Evolutionary conservation across 202 grass and related monocot genomes (phyloP), one percentile per base, ranked within the genome.

Genomic region (Schoenoplectus triqueter): DNA sequence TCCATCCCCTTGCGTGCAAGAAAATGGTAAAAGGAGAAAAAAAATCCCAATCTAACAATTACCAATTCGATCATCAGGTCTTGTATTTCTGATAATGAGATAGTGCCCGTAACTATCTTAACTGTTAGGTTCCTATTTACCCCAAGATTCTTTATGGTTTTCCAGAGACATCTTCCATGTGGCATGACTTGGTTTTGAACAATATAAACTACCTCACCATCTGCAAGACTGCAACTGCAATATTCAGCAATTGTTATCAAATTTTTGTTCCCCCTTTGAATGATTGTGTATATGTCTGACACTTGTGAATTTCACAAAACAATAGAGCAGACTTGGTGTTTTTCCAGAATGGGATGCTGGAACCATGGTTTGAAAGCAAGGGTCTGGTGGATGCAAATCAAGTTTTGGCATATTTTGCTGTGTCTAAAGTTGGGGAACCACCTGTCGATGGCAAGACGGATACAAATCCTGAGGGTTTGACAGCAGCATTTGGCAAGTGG

Each of bases 271-370:
- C 5, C 4, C 1, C 46, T 2, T n/a, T 51, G 41, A 8, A 73
- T 73, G 47, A 52, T 52, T 52, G 17, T 73, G 15, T 72, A 50
- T 49, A 51, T 11, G 3, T 73, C 47, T 73, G 70, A 42, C 1
- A 52, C 2, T 39, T 39, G 55, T 20, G 17, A 62, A 42, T 71
- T 80, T 13, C 70, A 18, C 75, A 40, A 45, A 42, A 91, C 66
- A 89, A 86, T 90, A 78, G 61, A 92, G 87, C 92, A 91, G 95
- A 98, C 89, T 92, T 98, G 81, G 92, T 98, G 67, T 98, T 98
- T 83, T 95, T 98, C 88, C 95, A 98, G 95, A 98, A 98, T 72
- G 95, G 95, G 13, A 98, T 98, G 95, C 80, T 98, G 71, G 95
- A 98, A 15, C 95, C 95, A 15, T 98, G 95, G 95, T 89, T 98